Evolutionary conservation across 176 grass and related monocot genomes (phyloP).

Genomic region (Chloris gayana): DNA sequence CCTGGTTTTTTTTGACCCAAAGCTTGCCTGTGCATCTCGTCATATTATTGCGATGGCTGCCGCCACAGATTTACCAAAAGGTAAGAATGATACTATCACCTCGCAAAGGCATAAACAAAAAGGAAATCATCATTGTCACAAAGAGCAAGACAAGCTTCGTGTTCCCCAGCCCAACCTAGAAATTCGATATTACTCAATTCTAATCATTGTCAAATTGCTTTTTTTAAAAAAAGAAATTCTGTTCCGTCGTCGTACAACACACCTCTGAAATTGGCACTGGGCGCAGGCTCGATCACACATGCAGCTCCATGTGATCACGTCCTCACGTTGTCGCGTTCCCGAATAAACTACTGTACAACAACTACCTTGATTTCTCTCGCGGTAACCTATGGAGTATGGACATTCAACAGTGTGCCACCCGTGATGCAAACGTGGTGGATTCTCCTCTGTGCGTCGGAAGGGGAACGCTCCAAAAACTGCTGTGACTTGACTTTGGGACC

Average conservation of each 20-base stretch:
- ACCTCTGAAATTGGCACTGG: background rate
- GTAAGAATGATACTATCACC: background rate
- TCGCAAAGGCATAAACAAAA: too few species aligned
- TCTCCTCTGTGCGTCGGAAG: background rate
- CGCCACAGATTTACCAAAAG: too few species aligned
- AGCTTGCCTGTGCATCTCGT: too few species aligned
- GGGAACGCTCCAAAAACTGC: background rate
- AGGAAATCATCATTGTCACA: too few species aligned
- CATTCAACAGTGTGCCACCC: background rate
- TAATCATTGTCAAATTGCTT: too few species aligned
- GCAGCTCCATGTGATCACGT: background rate
- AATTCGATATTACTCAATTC: too few species aligned
- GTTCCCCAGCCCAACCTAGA: too few species aligned
- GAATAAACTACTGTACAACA: background rate
- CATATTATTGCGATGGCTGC: too few species aligned
- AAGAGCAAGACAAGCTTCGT: too few species aligned
- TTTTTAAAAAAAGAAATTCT: too few species aligned
- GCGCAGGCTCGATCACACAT: background rate
- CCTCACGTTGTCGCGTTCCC: background rate
- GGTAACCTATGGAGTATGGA: background rate
- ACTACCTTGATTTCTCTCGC: background rate
- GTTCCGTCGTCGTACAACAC: background rate
- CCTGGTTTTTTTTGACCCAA: conserved; percentile 1
- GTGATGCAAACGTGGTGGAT: background rate
- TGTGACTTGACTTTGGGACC: background rate